Conservation (phyloP, 1,139 yeast species). For the Lodderomyces parapsilosis region DNA sequence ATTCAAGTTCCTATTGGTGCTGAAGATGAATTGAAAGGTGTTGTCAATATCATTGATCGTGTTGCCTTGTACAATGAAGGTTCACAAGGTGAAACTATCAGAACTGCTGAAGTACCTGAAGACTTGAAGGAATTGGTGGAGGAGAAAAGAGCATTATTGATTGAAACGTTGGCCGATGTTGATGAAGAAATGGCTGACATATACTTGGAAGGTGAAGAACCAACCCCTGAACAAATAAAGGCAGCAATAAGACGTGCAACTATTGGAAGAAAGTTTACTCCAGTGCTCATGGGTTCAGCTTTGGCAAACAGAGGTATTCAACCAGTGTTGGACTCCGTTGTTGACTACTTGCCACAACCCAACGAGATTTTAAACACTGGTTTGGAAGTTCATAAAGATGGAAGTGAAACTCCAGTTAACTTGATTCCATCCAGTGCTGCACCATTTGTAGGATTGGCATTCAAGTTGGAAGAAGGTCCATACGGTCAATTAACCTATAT, state of each 20-base stretch:
- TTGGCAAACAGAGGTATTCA: constrained; percentile 94
- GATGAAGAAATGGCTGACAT: constrained; percentile 97
- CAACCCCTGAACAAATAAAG: constrained; percentile 77
- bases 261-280: constrained; percentile 94
- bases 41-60: constrained; percentile 84
- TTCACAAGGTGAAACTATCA: constrained; percentile 77
- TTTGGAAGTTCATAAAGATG: constrained; percentile 60
- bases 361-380: constrained; percentile 90
- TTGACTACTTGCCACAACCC: constrained; percentile 94
- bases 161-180: constrained; percentile 95
- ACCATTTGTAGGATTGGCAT: constrained; percentile 95
- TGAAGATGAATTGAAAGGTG: constrained; percentile 82
- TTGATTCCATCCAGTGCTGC: constrained; percentile 70
- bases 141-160: constrained; percentile 77
- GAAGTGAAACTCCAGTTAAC: constrained; percentile 61
- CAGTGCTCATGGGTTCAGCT: constrained; percentile 99
- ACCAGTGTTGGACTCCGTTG: constrained; percentile 93
- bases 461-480: constrained; percentile 96
- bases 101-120: constrained; percentile 67
- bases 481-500: constrained; percentile 96
- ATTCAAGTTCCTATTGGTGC: constrained; percentile 96
- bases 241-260: constrained; percentile 92
- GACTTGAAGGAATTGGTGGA: constrained; percentile 73
- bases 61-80: constrained; percentile 91
- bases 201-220: constrained; percentile 86